Conservation (phyloP, 257 asterid species). For the Paulownia fortunei region DNA sequence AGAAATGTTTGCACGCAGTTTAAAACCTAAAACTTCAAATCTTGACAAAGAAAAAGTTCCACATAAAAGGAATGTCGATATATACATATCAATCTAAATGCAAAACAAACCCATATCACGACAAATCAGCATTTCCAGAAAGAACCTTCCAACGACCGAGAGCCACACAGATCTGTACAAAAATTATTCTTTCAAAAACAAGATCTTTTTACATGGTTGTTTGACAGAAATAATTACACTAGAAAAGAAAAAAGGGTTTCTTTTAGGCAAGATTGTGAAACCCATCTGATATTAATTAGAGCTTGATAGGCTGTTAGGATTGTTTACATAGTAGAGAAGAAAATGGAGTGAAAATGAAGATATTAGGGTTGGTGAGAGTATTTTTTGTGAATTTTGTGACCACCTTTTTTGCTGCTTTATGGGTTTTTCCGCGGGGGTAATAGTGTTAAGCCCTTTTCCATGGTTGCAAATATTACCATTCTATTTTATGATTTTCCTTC, state of each 20-base stretch:
- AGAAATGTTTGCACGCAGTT: constrained; percentile 23
- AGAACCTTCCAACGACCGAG: constrained; percentile 25
- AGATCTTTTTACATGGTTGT: constrained; percentile 21
- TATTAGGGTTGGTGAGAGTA: constrained; percentile 40
- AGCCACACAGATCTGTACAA: constrained; percentile 45
- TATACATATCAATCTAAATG: constrained; percentile 19
- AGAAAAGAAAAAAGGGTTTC: neutral
- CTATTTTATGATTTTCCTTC: neutral
- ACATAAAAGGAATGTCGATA: neutral
- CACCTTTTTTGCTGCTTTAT: constrained; percentile 26
- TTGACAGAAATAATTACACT: constrained; percentile 3
- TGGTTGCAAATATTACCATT: neutral
- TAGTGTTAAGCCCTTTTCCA: constrained; percentile 13
- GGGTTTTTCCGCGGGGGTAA: constrained; percentile 33
- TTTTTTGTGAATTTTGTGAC: constrained; percentile 24
- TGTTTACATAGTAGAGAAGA: neutral
- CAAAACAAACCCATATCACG: constrained; percentile 30
- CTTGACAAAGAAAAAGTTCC: constrained; percentile 14
- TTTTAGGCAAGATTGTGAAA: neutral
- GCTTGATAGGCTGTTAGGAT: constrained; percentile 13
- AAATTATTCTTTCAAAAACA: constrained; percentile 8
- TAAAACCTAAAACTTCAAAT: constrained; percentile 27
- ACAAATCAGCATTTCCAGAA: constrained; percentile 25
- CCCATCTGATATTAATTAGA: constrained; percentile 25
- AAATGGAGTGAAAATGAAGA: constrained; percentile 32